These are phyloP conservation scores for Trypanosoma cruzi DNA, from an alignment of 208 protist species.

Conservation along the genomic window DNA sequence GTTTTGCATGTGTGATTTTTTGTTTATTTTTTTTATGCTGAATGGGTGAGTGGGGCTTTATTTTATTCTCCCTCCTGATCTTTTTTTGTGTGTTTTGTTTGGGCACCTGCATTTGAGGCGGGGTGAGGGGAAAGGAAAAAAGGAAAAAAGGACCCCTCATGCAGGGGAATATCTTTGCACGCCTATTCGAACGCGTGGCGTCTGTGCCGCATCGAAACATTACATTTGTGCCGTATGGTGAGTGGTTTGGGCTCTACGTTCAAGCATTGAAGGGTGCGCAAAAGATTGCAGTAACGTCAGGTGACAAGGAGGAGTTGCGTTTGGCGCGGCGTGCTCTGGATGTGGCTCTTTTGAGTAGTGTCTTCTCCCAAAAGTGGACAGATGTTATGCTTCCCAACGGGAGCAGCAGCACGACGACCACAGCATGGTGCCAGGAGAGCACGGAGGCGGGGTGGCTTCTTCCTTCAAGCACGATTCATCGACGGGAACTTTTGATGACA, in stretches of 20 bases:
- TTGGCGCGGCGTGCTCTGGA: constrained; percentile 32
- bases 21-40: constrained; percentile 3
- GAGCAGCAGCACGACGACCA: not conserved
- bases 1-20: no score
- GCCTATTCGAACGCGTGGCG: constrained; percentile 36
- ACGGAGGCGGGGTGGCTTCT: constrained; percentile 9
- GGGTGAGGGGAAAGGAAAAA: not conserved
- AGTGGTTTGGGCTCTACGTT: constrained; percentile 77
- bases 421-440: constrained; percentile 21
- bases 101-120: constrained; percentile 3
- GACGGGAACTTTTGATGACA: constrained; percentile 23
- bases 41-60: no score
- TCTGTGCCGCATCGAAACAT: constrained; percentile 63
- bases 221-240: constrained; percentile 57
- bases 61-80: not conserved
- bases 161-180: constrained; percentile 22
- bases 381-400: constrained; percentile 38
- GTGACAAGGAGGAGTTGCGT: not conserved
- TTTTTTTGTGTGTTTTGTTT: not conserved
- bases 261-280: constrained; percentile 27
- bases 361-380: constrained; percentile 57
- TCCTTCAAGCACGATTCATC: not conserved
- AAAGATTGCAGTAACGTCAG: not conserved
- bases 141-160: constrained; percentile 14
- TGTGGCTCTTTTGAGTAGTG: constrained; percentile 56